Evolutionary conservation across 805 yeast genomes (phyloP).

Genomic region (Komagataella pseudopastoris): DNA sequence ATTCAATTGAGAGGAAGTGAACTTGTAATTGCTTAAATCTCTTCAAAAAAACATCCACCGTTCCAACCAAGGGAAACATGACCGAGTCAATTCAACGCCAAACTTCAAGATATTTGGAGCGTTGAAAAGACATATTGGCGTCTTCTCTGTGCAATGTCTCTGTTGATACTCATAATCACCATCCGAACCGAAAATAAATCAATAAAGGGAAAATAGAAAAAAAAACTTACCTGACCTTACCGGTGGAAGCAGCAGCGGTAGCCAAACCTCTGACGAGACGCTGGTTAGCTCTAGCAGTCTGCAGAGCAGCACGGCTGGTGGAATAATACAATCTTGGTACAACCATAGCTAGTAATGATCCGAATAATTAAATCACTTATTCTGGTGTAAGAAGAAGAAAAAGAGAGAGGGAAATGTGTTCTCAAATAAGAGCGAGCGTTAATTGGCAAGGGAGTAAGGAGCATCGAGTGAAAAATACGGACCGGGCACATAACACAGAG

Average conservation of each 20-base stretch:
- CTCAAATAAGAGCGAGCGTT: not conserved
- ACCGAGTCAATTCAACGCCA: not conserved
- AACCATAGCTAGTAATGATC: constrained; percentile 19
- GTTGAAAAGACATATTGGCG: not conserved
- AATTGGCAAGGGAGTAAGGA: not conserved
- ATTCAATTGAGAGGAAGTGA: not conserved
- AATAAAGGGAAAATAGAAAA: not conserved
- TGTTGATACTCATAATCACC: not conserved
- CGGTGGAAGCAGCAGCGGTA: constrained; percentile 61
- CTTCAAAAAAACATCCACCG: not conserved
- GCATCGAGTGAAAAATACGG: not conserved
- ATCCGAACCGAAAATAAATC: not conserved
- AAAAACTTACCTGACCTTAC: constrained; percentile 75
- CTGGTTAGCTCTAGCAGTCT: constrained; percentile 76
- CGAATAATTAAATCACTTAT: not conserved
- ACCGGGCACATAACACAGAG: not conserved
- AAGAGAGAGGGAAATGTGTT: not conserved
- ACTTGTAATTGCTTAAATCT: not conserved
- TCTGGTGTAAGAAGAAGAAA: not conserved
- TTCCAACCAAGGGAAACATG: not conserved
- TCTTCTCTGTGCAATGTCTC: not conserved
- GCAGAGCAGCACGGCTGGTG: constrained; percentile 74
- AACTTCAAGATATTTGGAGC: not conserved
- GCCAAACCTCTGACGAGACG: constrained; percentile 69
- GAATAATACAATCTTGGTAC: constrained; percentile 47